Evolutionary conservation across 306 rosid genomes (phyloP), one percentile per base, ranked within the genome.

Genomic region (Trichosanthes cucumerina): DNA sequence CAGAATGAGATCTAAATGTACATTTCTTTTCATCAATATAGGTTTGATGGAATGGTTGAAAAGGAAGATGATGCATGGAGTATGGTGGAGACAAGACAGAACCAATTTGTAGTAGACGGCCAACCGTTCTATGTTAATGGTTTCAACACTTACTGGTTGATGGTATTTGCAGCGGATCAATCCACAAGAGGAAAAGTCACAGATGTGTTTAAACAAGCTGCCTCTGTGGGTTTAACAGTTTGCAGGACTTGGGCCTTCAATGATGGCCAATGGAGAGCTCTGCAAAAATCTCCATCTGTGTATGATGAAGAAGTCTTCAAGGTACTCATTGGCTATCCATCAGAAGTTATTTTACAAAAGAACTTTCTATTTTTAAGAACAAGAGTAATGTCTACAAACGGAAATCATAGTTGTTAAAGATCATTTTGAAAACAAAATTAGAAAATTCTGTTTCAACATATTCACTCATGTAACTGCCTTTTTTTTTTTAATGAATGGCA

Each of bases 241-340:
- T 92, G 97, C 69, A 85, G 99, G 85, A 89, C 97, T n/a, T 95
- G 99, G 97, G 99, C 97, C 44, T 95, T 92, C 79, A 95, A 95
- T 28, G 99, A 95, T 72, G 97, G 97, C 82, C 97, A 95, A 39
- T 95, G 97, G 97, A 84, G 92, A 33, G 97, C 99, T 60, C 99
- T 95, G 83, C 97, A 92, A 83, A 92, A 85, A 80, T 85, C 97
- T 28, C 99, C 93, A 7, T 85, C 92, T 39, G 82, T 88, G 78
- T 95, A 95, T 73, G 96, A 95, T 59, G 97, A 95, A 86, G 76
- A 79, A 19, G 92, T 95, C 39, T 95, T 95, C 85, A 85, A 92
- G 97, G 98, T 88, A 50, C 23, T 19, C 38, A 10, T 60, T n/a
- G 68, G 23, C 33, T 77, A 9, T 53, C 18, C 60, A 58, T 58